phyloP scores from a whole-genome alignment of 192 early-diverging fungal species.

The Glomus cerebriforme region DNA sequence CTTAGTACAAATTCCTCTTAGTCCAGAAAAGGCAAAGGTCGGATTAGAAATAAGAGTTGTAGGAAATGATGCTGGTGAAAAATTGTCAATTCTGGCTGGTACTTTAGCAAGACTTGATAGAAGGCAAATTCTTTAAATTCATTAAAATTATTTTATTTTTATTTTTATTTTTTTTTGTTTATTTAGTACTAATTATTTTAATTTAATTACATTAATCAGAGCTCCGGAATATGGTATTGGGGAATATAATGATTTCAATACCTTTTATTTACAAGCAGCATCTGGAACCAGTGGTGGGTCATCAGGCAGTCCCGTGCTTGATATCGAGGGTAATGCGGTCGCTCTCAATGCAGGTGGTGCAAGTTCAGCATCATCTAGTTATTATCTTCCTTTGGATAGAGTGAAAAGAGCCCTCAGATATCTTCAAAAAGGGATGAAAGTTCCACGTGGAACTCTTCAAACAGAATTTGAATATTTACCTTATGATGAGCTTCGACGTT shows the following conservation, averaged over 20 bases:
- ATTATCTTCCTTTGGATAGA: slow-evolving; percentile 77
- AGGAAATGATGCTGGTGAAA: slow-evolving; percentile 81
- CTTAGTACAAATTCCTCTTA: slow-evolving; percentile 64
- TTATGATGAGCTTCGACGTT: slow-evolving; percentile 71
- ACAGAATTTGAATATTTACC: slow-evolving; percentile 68
- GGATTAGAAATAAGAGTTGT: slow-evolving; percentile 79
- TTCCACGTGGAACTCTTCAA: slow-evolving; percentile 79
- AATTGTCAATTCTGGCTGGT: slow-evolving; percentile 74
- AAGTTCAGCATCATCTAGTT: slow-evolving; percentile 68
- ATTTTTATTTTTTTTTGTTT: background rate
- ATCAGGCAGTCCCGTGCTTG: slow-evolving; percentile 76
- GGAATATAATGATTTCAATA: slow-evolving; percentile 80
- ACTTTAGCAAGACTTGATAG: slow-evolving; percentile 75
- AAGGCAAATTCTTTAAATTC: slow-evolving; percentile 34
- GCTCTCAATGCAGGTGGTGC: slow-evolving; percentile 76
- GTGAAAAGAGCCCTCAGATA: slow-evolving; percentile 64
- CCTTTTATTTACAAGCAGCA: slow-evolving; percentile 79
- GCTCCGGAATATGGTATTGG: slow-evolving; percentile 69
- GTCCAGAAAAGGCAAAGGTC: slow-evolving; percentile 68
- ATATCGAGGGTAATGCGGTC: slow-evolving; percentile 75
- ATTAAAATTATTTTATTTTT: background rate
- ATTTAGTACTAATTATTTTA: background rate
- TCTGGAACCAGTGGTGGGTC: slow-evolving; percentile 76
- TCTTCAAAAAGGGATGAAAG: slow-evolving; percentile 54
- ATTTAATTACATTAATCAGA: slow-evolving; percentile 35